Evolutionary conservation across 2,329 filamentous ascomycete species (phyloP), one percentile per base, ranked within the genome.

Genomic region (Pseudocercospora vitis): DNA sequence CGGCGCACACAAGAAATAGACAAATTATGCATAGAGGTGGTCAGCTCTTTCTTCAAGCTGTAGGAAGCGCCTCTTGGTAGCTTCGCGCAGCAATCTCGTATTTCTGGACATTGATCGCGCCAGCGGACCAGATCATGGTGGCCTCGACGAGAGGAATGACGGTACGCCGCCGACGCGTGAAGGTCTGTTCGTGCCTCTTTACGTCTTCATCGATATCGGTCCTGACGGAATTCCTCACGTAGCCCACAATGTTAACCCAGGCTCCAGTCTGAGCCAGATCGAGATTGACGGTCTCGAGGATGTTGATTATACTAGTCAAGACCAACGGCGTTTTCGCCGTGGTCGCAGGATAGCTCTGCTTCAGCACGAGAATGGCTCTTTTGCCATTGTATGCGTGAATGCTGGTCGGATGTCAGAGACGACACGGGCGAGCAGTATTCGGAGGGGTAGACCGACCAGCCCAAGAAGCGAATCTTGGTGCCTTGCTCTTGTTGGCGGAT

Each of bases 401-500:
- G 65, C 84, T 87, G 65, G 31, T 18, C 6, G 7, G 12, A 49
- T 47, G 32, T 57, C 31, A 57, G 56, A 42, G 31, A 11, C 37
- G 29, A 48, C 26, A 12, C 40, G 29, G 32, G 47, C 47, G 40
- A 11, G 47, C 23, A 8, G 47, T 39, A 44, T 55, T 35, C 11
- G 9, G 9, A 14, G 21, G 19, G 16, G 29, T 37, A 19, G 45
- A 74, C 84, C 74, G 79, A 96, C 92, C 91, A 96, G 71, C 90
- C 91, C 47, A 97, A 74, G 71, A 97, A 95, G 57, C 92, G 86
- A 56, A 96, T 86, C 74, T 97, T 97, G n/a, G 84, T 81, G n/a
- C 81, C 81, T 3, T 68, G 56, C 14, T 51, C 48, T 18, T 65
- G 48, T 3, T 39, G 39, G 2, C 74, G 73, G n/a, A 78, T 61